phyloP scores from a whole-genome alignment of 2,329 filamentous ascomycete species.

The Fusarium siculi region DNA sequence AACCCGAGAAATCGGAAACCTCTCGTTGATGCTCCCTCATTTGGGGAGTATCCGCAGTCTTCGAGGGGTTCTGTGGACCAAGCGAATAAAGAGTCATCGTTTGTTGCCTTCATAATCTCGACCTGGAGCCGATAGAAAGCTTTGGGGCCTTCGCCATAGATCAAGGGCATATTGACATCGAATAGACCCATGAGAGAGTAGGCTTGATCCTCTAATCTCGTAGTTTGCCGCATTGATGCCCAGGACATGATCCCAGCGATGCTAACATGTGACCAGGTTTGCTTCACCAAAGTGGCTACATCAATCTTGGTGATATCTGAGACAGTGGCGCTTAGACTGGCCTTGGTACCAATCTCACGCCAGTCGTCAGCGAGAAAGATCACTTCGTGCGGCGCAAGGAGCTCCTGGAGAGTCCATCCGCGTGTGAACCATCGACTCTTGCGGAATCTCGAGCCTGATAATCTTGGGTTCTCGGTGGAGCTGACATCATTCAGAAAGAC shows the following conservation, averaged over 20 bases:
- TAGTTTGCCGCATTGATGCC: conserved; percentile 12
- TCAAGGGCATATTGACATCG: conserved; percentile 21
- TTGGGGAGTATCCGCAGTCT: not conserved
- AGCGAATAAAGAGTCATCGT: conserved; percentile 8
- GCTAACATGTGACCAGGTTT: conserved; percentile 10
- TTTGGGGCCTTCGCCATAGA: conserved; percentile 13
- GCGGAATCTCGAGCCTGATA: not conserved
- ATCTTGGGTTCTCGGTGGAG: not conserved
- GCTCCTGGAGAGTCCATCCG: conserved; percentile 12
- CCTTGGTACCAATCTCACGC: conserved; percentile 5
- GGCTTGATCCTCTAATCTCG: conserved; percentile 13
- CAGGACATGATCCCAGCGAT: conserved; percentile 18
- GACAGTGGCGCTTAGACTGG: not conserved
- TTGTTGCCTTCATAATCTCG: conserved; percentile 22
- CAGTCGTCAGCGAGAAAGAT: not conserved
- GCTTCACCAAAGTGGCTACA: not conserved
- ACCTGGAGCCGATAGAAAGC: conserved; percentile 17
- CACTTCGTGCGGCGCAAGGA: conserved; percentile 15
- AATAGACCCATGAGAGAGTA: conserved; percentile 17
- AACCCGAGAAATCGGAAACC: not conserved
- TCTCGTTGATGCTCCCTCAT: not conserved
- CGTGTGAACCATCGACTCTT: conserved; percentile 15
- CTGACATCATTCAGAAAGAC: conserved; percentile 2
- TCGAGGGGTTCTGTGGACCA: conserved; percentile 20
- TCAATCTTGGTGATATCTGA: conserved; percentile 11